Percentiles rank a stretch among this genome's conserved stretches.
Conservation (phyloP, 2,329 filamentous ascomycete species). For the Dactylonectria macrodidyma region DNA sequence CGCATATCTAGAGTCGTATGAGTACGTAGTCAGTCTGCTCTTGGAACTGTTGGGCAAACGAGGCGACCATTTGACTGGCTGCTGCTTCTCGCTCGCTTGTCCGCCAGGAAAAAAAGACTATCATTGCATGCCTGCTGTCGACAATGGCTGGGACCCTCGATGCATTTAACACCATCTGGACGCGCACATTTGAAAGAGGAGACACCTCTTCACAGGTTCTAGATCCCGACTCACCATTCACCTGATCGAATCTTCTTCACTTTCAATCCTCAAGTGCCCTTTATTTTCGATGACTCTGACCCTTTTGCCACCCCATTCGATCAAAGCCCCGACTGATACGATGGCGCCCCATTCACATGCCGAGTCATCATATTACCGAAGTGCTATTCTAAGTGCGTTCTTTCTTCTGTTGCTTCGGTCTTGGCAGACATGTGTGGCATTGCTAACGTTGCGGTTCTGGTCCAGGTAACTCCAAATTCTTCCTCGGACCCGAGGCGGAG, state of each 20-base stretch:
- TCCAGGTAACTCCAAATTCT: slow-evolving; percentile 48
- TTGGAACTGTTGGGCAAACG: too few relatives aligned
- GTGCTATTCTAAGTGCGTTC: slow-evolving; percentile 15
- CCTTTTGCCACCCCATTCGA: slow-evolving; percentile 13
- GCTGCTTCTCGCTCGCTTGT: too few relatives aligned
- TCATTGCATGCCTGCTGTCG: too few relatives aligned
- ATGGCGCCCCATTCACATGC: slow-evolving; percentile 21
- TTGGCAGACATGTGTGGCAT: neutral
- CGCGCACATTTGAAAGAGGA: slow-evolving; percentile 8
- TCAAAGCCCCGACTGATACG: slow-evolving; percentile 19
- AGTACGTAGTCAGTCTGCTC: too few relatives aligned
- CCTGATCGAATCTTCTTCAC: too few relatives aligned
- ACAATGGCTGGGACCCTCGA: too few relatives aligned
- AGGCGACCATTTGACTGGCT: too few relatives aligned
- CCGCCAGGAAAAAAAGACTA: too few relatives aligned
- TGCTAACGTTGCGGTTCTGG: slow-evolving; percentile 12
- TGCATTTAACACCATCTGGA: neutral
- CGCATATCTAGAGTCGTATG: neutral
- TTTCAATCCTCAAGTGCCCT: too few relatives aligned
- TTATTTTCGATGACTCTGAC: slow-evolving; percentile 29
- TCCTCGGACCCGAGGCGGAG: slow-evolving; percentile 42
- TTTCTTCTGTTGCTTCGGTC: neutral
- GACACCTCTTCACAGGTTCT: neutral
- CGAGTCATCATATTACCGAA: slow-evolving; percentile 18
- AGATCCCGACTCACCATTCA: neutral